Base-by-base conservation (phyloP, 2,329 filamentous ascomycete genomes). In the Lasiodiplodia theobromae region DNA sequence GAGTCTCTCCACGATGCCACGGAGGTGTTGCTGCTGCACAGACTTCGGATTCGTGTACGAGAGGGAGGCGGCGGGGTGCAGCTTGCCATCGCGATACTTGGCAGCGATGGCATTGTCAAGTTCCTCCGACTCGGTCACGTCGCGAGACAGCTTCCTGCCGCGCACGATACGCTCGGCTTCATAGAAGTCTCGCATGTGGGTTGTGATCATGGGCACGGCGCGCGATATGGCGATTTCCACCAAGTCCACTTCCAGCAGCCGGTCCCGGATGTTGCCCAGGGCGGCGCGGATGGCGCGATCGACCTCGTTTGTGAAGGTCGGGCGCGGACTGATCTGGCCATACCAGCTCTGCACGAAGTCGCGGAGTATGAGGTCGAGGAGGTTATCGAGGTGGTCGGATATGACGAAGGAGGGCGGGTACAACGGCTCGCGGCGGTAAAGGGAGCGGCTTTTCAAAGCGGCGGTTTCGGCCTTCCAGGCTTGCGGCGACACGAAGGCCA, bases 41-140 rank as follows among this genome's bases (percentile, higher is more conserved):
- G 90, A 84, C 78, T 93, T 96, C 70, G 90, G 92, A 75, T 97
- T 94, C 1, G 93, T 91, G 75, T 93, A 94, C 38, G 92, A 89
- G 74, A 97, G 82, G 16, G 91, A 92, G 5, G 92, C 94, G 5
- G 96, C 96, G 4, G 92, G 87, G 77, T 99, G 96, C 69, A 99
- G 84, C 71, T 91, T 93, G 31, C 95, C 95, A 77, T 96, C 91
- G 67, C 87, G 91, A 80, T 96, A 99, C 80, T 97, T 97, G 51
- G 88, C 91, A n/a, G 96, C 96, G 79, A 99, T 97, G 1, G 96
- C 96, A 72, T 97, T 85, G 79, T 98, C 94, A 74, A 99, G 84
- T 85, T 99, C 96, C 77, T 97, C 95, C 0, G 94, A 97, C 81
- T 99, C 96, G 2, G 96, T 98, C 67, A 99, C 90, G 72, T 91